Percentiles rank a stretch among this genome's conserved stretches.
Conservation (phyloP, 129 eudicot species). For the sunflower (Helianthus annuus) region DNA sequence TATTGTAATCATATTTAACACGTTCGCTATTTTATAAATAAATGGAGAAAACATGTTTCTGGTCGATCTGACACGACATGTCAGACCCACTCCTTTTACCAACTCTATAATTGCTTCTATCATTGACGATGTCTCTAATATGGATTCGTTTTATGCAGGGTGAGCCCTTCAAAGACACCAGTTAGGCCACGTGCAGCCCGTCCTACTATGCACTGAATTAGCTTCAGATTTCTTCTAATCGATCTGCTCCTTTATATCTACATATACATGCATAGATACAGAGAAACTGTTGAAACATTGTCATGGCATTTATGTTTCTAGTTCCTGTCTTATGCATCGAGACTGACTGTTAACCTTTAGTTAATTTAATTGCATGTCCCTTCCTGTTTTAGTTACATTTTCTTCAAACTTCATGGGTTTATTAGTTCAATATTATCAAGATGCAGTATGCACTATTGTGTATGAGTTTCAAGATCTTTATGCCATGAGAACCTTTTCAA, state of each 20-base stretch:
- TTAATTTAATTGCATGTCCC: conserved; percentile 11
- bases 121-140: not conserved
- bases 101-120: not conserved
- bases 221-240: conserved; percentile 21
- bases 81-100: not conserved
- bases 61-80: not conserved
- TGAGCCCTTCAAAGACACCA: conserved; percentile 91
- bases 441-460: not conserved
- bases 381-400: conserved; percentile 3
- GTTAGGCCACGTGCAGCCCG: conserved; percentile 83
- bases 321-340: conserved; percentile 41
- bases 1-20: not conserved
- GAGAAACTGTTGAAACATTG: conserved; percentile 27
- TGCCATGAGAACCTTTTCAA: no score
- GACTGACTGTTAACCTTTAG: conserved; percentile 30
- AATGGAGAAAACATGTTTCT: not conserved
- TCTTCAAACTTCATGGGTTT: not conserved
- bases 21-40: not conserved
- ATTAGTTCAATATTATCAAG: not conserved
- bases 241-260: conserved; percentile 27
- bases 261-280: conserved; percentile 31
- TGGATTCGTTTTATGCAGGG: conserved; percentile 46
- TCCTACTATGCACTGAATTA: conserved; percentile 41
- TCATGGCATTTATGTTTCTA: conserved; percentile 32
- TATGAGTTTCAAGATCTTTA: no score